phyloP scores from a whole-genome alignment of 2,329 filamentous ascomycete genomes.

The Colletotrichum spinosum region DNA sequence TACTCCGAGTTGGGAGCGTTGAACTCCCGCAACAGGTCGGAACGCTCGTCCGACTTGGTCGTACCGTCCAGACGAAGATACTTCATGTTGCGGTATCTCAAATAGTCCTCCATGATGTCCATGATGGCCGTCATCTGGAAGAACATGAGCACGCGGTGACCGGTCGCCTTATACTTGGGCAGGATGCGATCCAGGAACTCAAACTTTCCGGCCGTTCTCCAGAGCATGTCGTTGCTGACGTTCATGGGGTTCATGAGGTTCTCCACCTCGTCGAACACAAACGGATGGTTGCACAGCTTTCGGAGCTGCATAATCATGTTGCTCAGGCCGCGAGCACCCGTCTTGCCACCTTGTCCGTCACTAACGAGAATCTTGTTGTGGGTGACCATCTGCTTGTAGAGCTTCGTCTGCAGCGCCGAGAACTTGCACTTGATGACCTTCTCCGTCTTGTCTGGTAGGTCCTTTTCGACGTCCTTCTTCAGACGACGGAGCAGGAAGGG shows the following conservation, averaged over 20 bases:
- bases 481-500: slow-evolving; percentile 97
- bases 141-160: slow-evolving; percentile 98
- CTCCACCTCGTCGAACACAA: slow-evolving; percentile 97
- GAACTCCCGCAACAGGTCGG: slow-evolving; percentile 88
- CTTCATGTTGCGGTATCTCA: slow-evolving; percentile 83
- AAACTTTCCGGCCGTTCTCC: slow-evolving; percentile 97
- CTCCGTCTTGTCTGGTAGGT: slow-evolving; percentile 98
- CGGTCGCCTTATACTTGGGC: slow-evolving; percentile 91
- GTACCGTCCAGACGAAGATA: slow-evolving; percentile 96
- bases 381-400: slow-evolving; percentile 97
- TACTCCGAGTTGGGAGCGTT: slow-evolving; percentile 92
- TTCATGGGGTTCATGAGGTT: slow-evolving; percentile 95
- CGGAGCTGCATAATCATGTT: slow-evolving; percentile 99
- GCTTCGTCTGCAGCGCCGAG: slow-evolving; percentile 89
- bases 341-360: slow-evolving; percentile 95
- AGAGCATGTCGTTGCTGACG: slow-evolving; percentile 91
- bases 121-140: slow-evolving; percentile 99
- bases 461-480: slow-evolving; percentile 99
- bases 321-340: slow-evolving; percentile 91
- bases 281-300: slow-evolving; percentile 98
- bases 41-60: slow-evolving; percentile 97
- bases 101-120: slow-evolving; percentile 99
- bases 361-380: slow-evolving; percentile 95
- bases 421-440: slow-evolving; percentile 99
- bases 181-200: slow-evolving; percentile 92